Percentiles rank a stretch among this genome's conserved stretches.
phyloP scores from a whole-genome alignment of 2,329 filamentous ascomycete genomes.

The Periconia macrospinosa region DNA sequence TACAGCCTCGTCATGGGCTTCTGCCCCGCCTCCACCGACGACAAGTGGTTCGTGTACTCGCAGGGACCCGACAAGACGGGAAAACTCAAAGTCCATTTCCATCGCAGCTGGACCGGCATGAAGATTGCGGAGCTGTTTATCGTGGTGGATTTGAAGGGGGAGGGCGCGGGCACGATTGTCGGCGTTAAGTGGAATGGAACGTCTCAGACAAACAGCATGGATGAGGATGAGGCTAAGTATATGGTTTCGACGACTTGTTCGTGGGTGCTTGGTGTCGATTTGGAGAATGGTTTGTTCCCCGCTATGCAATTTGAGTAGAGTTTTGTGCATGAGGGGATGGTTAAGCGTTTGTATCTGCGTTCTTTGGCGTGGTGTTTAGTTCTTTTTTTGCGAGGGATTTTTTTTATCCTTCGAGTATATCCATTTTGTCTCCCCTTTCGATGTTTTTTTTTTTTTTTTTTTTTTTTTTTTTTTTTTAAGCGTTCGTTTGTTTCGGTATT shows the following conservation, averaged over 20 bases:
- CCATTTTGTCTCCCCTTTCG: too few species aligned
- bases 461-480: too few species aligned
- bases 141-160: slow-evolving; percentile 37
- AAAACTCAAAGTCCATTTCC: slow-evolving; percentile 40
- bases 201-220: slow-evolving; percentile 29
- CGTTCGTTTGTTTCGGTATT: too few species aligned
- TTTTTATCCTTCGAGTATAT: too few species aligned
- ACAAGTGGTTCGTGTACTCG: slow-evolving; percentile 40
- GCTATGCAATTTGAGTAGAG: slow-evolving; percentile 1
- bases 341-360: neutral
- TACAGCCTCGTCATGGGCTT: slow-evolving; percentile 33
- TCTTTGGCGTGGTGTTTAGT: too few species aligned
- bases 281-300: slow-evolving; percentile 43
- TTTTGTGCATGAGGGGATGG: neutral
- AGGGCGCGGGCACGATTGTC: slow-evolving; percentile 37
- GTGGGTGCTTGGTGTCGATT: slow-evolving; percentile 26
- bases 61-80: slow-evolving; percentile 35
- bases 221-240: slow-evolving; percentile 32
- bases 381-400: too few species aligned
- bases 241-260: slow-evolving; percentile 26
- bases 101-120: slow-evolving; percentile 33
- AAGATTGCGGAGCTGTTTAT: slow-evolving; percentile 40
- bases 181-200: slow-evolving; percentile 38
- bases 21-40: slow-evolving; percentile 20
- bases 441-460: too few species aligned